These are phyloP conservation scores for Plasmopara viticola DNA, from an alignment of 352 stramenopile genomes.

Conservation along the genomic window DNA sequence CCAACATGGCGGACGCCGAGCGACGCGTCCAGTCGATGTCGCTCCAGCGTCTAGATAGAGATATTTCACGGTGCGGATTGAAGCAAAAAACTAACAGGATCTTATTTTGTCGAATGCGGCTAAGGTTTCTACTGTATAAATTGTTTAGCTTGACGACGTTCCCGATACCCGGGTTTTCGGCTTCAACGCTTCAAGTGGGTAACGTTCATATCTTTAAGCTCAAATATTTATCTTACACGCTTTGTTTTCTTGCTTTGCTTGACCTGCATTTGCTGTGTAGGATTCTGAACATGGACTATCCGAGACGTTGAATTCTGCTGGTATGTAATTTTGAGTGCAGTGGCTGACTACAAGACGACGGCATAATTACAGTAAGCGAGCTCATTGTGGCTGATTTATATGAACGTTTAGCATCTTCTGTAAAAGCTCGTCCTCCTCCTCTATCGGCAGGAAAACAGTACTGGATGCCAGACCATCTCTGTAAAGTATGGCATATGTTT, in stretches of 20 bases:
- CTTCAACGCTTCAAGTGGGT: constrained; percentile 42
- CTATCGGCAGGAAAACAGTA: constrained; percentile 52
- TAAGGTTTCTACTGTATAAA: background rate
- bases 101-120: constrained; percentile 1
- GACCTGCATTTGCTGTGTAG: constrained; percentile 5
- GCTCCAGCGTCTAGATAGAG: constrained; percentile 42
- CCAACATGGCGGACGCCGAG: constrained; percentile 18
- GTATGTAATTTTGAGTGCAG: constrained; percentile 1
- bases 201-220: background rate
- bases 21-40: constrained; percentile 38
- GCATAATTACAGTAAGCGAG: background rate
- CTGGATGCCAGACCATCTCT: constrained; percentile 84
- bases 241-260: background rate
- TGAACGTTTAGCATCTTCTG: constrained; percentile 14
- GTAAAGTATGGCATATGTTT: constrained; percentile 43
- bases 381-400: background rate
- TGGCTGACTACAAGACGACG: background rate
- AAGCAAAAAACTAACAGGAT: background rate
- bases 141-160: constrained; percentile 56
- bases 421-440: constrained; percentile 27
- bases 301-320: constrained; percentile 5
- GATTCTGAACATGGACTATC: constrained; percentile 6
- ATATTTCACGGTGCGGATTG: constrained; percentile 38
- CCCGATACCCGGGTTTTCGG: constrained; percentile 49
- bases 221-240: too few relatives aligned